Base-by-base conservation (phyloP, 176 grass and related monocot species). In the Raddia guianensis region DNA sequence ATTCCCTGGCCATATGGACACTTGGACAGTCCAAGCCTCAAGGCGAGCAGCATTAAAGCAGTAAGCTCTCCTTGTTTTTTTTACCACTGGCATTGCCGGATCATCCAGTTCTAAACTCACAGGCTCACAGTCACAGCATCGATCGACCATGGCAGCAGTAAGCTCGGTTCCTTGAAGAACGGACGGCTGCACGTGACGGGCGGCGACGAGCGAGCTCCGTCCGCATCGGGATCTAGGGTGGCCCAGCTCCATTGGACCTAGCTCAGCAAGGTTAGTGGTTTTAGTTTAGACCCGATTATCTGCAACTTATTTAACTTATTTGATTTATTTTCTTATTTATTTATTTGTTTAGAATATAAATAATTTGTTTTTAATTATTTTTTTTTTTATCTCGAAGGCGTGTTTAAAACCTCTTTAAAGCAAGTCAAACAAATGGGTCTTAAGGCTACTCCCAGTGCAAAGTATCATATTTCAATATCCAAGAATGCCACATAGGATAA, bases 1-100 rank as follows among this genome's bases (percentile, higher is more conserved):
- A 78, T 78, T 85, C 74, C 45, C 45, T 68, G 56, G 8, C 63
- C 51, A 69, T 57, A 65, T 20, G 82, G n/a, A 21, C 74, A 32
- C 18, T 60, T 20, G 82, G n/a, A 21, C 74, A 32, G 33, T 60
- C 45, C 82, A 72, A 33, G 11, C 3, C 56, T 34, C 65, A 70
- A 63, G 64, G 33, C 12, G 12, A 18, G 1, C 42, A 33, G 15
- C 9, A 12, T 35, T 18, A 49, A 6, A 66, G 12, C 9, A 5
- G 1, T 11, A 47, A 47, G 35, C 48, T 72, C 44, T 48, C 12
- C 49, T 9, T 37, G 50, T 3, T 73, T 55, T 3, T 73, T 55
- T 63, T 40, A 63, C 75, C 8, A 6, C 68, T 49, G 6, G 12
- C 32, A 12, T 8, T 60, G 7, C 66, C 37, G 37, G 37, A 40